phyloP scores from a whole-genome alignment of 2,329 filamentous ascomycete genomes.

The Graphilbum sp. region DNA sequence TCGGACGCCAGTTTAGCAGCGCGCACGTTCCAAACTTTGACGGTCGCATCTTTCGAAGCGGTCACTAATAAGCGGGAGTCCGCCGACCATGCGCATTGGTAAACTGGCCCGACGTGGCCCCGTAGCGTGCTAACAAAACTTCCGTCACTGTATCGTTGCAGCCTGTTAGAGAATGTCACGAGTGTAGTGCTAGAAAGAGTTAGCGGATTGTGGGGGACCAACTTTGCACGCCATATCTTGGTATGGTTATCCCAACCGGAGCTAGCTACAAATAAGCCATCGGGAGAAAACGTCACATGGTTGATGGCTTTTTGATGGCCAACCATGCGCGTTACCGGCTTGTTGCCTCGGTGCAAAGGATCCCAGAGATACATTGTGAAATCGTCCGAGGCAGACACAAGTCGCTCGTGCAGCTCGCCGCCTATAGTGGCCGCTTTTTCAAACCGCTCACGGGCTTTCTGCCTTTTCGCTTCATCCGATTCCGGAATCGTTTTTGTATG shows the following conservation, averaged over 20 bases:
- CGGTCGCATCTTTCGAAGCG: slow-evolving; percentile 76
- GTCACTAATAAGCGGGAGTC: slow-evolving; percentile 83
- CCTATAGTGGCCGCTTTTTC: slow-evolving; percentile 67
- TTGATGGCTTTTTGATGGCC: slow-evolving; percentile 97
- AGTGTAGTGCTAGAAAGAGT: slow-evolving; percentile 4
- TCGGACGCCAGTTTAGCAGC: slow-evolving; percentile 67
- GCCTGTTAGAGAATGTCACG: not conserved
- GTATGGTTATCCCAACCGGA: slow-evolving; percentile 89
- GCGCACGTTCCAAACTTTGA: slow-evolving; percentile 88
- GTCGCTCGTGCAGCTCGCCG: slow-evolving; percentile 61
- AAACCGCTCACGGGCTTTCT: slow-evolving; percentile 67
- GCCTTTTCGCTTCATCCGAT: slow-evolving; percentile 51
- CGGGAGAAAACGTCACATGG: slow-evolving; percentile 85
- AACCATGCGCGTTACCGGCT: slow-evolving; percentile 75
- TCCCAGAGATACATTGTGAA: slow-evolving; percentile 97
- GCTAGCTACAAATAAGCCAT: slow-evolving; percentile 74
- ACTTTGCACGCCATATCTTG: slow-evolving; percentile 74
- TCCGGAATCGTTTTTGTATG: slow-evolving; percentile 55
- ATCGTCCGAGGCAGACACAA: slow-evolving; percentile 77
- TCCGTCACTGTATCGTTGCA: slow-evolving; percentile 37
- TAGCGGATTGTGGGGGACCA: slow-evolving; percentile 21
- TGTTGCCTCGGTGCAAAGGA: slow-evolving; percentile 52
- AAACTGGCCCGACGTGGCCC: slow-evolving; percentile 80
- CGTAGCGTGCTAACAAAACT: slow-evolving; percentile 77
- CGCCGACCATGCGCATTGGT: slow-evolving; percentile 82